phyloP scores from a whole-genome alignment of 176 grass and related monocot genomes.

The Raddia distichophylla region DNA sequence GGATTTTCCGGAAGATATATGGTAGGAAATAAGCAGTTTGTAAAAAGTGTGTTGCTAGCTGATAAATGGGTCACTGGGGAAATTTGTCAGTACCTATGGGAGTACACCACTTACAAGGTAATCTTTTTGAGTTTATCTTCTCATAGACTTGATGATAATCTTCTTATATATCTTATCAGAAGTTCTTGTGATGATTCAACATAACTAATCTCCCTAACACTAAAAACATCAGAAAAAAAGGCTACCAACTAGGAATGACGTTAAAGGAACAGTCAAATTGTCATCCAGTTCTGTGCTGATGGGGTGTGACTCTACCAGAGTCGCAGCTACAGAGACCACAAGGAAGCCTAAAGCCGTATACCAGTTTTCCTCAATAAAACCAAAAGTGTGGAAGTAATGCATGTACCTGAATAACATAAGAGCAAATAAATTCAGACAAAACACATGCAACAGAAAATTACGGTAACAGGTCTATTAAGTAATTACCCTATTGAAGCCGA shows the following conservation, averaged over 20 bases:
- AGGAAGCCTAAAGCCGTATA: conserved; percentile 64
- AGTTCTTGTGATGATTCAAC: neutral
- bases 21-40: neutral
- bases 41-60: neutral
- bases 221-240: conserved; percentile 64
- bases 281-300: conserved; percentile 83
- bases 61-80: neutral
- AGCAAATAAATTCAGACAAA: neutral
- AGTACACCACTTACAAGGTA: neutral
- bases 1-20: neutral
- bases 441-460: neutral
- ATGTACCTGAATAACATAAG: conserved; percentile 69
- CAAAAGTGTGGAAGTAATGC: conserved; percentile 87
- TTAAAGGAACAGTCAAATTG: conserved; percentile 82
- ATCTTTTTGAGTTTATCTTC: neutral
- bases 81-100: neutral
- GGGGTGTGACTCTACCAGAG: conserved; percentile 73
- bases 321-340: conserved; percentile 59
- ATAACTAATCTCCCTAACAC: neutral
- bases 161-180: conserved; percentile 7
- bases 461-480: neutral
- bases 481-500: conserved; percentile 82
- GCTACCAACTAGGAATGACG: conserved; percentile 64
- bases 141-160: neutral
- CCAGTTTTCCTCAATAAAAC: conserved; percentile 81